Percentiles rank a stretch among this genome's conserved stretches.
Conservation (phyloP, 208 protist genomes). For the Leishmania arabica region DNA sequence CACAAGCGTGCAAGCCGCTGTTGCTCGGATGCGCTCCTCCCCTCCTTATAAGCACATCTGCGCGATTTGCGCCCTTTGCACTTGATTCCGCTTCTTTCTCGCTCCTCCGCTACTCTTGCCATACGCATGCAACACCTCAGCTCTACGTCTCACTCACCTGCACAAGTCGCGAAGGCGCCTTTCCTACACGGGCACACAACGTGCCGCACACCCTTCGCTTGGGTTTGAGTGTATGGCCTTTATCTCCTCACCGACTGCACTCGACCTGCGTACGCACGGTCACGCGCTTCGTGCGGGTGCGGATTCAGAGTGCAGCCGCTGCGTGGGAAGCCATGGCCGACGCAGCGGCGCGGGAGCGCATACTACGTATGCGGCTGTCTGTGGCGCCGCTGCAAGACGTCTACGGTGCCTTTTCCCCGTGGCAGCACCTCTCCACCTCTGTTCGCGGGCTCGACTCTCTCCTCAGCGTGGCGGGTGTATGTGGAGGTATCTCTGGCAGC, state of each 20-base stretch:
- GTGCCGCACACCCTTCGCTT: background rate
- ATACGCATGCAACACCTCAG: background rate
- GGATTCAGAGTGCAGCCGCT: conserved; percentile 7
- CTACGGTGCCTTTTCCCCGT: conserved; percentile 26
- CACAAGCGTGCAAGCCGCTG: background rate
- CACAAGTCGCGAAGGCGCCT: background rate
- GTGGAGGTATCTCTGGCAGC: background rate
- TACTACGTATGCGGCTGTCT: conserved; percentile 12
- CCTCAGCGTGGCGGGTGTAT: conserved; percentile 16
- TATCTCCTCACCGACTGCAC: background rate
- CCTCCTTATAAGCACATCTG: background rate
- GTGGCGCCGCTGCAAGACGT: conserved; percentile 6
- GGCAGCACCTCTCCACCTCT: conserved; percentile 23
- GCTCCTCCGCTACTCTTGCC: background rate
- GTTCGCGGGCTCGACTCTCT: conserved; percentile 14
- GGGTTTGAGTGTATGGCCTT: background rate
- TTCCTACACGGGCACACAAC: background rate
- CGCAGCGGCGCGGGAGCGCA: conserved; percentile 1
- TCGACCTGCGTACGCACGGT: background rate
- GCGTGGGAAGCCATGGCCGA: conserved; percentile 12
- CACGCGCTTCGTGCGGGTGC: background rate
- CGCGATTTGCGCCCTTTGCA: too few species aligned
- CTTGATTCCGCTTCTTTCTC: background rate
- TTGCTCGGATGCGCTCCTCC: background rate
- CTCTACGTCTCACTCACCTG: background rate